Evolutionary conservation across 169 alveolate species (phyloP).

Genomic region (Eimeria nieschulzi): DNA sequence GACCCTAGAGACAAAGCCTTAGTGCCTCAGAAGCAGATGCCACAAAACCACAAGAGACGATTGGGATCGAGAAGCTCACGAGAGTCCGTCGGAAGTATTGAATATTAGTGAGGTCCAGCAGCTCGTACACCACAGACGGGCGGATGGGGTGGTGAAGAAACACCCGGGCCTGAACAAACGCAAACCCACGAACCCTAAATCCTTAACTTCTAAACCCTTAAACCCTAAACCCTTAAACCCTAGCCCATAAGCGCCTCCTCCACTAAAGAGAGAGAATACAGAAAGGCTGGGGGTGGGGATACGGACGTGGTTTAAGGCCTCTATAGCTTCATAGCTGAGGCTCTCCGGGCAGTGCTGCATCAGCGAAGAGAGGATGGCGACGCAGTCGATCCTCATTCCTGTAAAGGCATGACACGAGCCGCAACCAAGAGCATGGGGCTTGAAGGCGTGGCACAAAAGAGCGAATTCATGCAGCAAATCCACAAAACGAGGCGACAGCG

Average conservation of each 20-base stretch:
- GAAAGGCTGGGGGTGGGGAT: not conserved
- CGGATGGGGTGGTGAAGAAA: slow-evolving; percentile 61
- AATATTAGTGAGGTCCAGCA: slow-evolving; percentile 45
- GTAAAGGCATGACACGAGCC: not conserved
- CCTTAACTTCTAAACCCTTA: slow-evolving; percentile 14
- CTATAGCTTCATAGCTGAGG: slow-evolving; percentile 66
- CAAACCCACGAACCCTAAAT: not conserved
- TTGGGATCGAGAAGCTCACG: not conserved
- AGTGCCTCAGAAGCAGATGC: not conserved
- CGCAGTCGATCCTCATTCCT: slow-evolving; percentile 70
- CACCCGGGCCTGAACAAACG: slow-evolving; percentile 62
- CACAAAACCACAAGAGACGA: not conserved
- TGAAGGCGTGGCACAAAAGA: too few species aligned
- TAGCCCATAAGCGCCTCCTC: not conserved
- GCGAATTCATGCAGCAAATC: too few species aligned
- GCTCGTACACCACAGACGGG: slow-evolving; percentile 56
- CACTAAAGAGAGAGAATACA: too few species aligned
- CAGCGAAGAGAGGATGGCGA: slow-evolving; percentile 4
- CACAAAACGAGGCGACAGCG: too few species aligned
- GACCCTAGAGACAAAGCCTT: not conserved
- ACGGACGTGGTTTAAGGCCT: slow-evolving; percentile 44
- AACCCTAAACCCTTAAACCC: slow-evolving; percentile 37
- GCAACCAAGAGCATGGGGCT: too few species aligned
- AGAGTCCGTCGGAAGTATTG: slow-evolving; percentile 54
- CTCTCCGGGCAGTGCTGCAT: slow-evolving; percentile 63